Percentiles rank a stretch among this genome's conserved stretches.
Evolutionary conservation across 768 basidiomycete species (phyloP).

Genomic region (Amanita molliuscula): DNA sequence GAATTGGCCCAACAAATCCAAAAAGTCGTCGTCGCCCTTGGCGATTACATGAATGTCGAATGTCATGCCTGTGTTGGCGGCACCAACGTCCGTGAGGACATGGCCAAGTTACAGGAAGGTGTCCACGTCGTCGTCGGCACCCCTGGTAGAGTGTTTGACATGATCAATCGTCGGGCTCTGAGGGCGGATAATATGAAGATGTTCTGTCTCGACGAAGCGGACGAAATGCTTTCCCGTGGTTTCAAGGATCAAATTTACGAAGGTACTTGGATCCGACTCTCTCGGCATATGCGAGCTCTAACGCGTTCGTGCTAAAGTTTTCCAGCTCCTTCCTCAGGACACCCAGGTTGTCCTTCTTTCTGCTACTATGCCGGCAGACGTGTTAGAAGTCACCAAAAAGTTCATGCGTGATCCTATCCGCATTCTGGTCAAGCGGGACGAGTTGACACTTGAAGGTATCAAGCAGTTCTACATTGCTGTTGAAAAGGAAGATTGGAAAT

Average conservation of each 20-base stretch:
- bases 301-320: slow-evolving; percentile 36
- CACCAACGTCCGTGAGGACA: slow-evolving; percentile 96
- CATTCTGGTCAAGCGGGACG: slow-evolving; percentile 97
- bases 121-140: slow-evolving; percentile 88
- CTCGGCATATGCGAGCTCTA: neutral
- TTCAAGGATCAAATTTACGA: slow-evolving; percentile 99
- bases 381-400: slow-evolving; percentile 97
- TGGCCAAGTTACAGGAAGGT: slow-evolving; percentile 93
- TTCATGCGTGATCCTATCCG: slow-evolving; percentile 98
- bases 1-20: slow-evolving; percentile 98
- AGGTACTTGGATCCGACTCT: slow-evolving; percentile 17
- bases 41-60: slow-evolving; percentile 91
- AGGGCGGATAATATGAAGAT: slow-evolving; percentile 83
- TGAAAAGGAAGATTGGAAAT: slow-evolving; percentile 99
- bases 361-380: slow-evolving; percentile 95
- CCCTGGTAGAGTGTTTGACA: slow-evolving; percentile 92
- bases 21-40: slow-evolving; percentile 90
- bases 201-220: slow-evolving; percentile 98
- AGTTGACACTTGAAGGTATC: slow-evolving; percentile 98
- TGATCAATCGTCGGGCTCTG: slow-evolving; percentile 92
- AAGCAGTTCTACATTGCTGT: slow-evolving; percentile 99
- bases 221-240: slow-evolving; percentile 96
- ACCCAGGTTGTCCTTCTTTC: slow-evolving; percentile 96
- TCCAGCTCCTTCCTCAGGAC: slow-evolving; percentile 93
- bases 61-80: slow-evolving; percentile 98